Base-by-base conservation (phyloP, 768 basidiomycete genomes). In the Russula earlei region DNA sequence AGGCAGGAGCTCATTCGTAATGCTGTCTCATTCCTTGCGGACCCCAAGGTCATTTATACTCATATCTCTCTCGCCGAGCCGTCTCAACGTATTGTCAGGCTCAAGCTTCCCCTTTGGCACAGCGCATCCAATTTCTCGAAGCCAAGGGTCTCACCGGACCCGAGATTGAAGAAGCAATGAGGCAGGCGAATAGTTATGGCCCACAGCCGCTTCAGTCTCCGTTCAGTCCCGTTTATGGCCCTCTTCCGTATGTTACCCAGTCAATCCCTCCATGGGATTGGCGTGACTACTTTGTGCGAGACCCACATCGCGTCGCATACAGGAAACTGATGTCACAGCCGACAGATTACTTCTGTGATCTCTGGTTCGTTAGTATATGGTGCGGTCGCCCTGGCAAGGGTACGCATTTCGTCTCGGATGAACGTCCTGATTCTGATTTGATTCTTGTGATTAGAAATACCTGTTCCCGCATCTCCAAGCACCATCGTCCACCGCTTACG, bases 251-350 rank as follows among this genome's bases (percentile, higher is more conserved):
- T 64, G 66, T 67, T 27, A 70, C 78, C 59, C 75, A 75, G 15
- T 70, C 70, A 24, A 65, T 71, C 22, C 81, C 79, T 9, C 75
- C 73, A 56, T 83, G 89, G 80, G 95, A 98, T 69, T 99, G 96
- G 96, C 77, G 94, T 55, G 96, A 99, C 71, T 91, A 95, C 69
- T 99, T 98, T 68, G 93, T 94, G 66, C 66, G 89, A 74, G 19
- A 49, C 24, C 29, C 62, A 48, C 44, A 41, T 33, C 24, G 24
- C 38, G 44, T 15, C 20, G 9, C 48, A 33, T 15, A 52, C 62
- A 67, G 62, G 14, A 37, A 9, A 22, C n/a, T 50, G 20, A 52
- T 25, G 6, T 14, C 19, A 47, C 15, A 47, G 14, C 31, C 19
- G 7, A 8, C 66, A 97, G 94, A 94, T 99, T 64, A 91, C 94